Conservation (phyloP, 2,329 filamentous ascomycete genomes). For the Ascocoryne sarcoides region DNA sequence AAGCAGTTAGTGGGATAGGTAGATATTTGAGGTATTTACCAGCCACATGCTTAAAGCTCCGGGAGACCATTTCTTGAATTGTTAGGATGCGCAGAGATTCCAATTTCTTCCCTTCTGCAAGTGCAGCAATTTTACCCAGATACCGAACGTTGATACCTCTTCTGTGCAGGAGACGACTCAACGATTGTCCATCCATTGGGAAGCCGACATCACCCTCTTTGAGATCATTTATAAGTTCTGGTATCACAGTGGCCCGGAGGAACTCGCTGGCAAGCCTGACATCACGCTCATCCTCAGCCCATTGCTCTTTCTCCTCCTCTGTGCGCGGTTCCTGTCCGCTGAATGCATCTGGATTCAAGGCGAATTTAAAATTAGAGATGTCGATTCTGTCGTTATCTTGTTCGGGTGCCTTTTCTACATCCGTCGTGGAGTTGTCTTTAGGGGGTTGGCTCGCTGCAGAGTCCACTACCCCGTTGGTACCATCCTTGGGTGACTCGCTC, state of each 20-base stretch:
- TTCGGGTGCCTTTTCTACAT: conserved; percentile 20
- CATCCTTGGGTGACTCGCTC: conserved; percentile 20
- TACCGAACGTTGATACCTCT: conserved; percentile 96
- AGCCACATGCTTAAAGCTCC: conserved; percentile 88
- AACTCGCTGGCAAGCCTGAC: conserved; percentile 78
- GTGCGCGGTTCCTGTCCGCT: conserved; percentile 87
- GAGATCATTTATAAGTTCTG: conserved; percentile 78
- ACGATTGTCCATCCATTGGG: conserved; percentile 94
- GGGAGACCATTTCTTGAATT: conserved; percentile 87
- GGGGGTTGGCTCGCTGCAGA: background rate
- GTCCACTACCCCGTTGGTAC: conserved; percentile 17
- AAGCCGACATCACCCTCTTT: conserved; percentile 91
- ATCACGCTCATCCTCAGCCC: conserved; percentile 76
- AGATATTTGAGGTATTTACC: conserved; percentile 71
- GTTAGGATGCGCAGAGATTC: conserved; percentile 69
- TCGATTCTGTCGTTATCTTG: conserved; percentile 59
- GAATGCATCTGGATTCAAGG: conserved; percentile 91
- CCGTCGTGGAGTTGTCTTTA: conserved; percentile 29
- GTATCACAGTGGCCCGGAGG: conserved; percentile 68
- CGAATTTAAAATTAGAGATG: conserved; percentile 76
- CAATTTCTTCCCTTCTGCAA: conserved; percentile 63
- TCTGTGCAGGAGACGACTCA: conserved; percentile 85
- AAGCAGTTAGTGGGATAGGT: conserved; percentile 68
- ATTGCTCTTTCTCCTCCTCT: conserved; percentile 78
- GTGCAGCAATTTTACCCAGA: conserved; percentile 71